A percentile compares a stretch with the other conserved stretches of the same genome.
Evolutionary conservation across 2,329 filamentous ascomycete genomes (phyloP).

Genomic region (Dactylellina parvicollis): DNA sequence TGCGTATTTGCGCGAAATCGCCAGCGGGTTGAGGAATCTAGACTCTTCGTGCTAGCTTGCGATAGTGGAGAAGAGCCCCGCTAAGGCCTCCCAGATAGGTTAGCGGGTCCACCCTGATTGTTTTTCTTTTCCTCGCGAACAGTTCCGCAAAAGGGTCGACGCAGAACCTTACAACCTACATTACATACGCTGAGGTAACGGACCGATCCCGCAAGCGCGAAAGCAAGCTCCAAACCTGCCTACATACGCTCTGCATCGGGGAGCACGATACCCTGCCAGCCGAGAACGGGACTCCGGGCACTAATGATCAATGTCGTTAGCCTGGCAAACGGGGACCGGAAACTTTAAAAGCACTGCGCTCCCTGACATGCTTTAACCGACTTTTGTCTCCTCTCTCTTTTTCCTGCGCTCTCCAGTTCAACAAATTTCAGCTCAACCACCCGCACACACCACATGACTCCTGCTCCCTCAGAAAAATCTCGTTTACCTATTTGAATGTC

Average conservation of each 20-base stretch:
- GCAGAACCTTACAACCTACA: not conserved
- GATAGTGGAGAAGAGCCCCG: constrained; percentile 4
- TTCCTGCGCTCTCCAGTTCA: too few relatives aligned
- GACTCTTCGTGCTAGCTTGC: constrained; percentile 1
- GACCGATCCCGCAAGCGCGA: constrained; percentile 52
- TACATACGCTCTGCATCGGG: constrained; percentile 19
- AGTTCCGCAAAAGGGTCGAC: constrained; percentile 6
- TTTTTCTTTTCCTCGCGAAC: constrained; percentile 14
- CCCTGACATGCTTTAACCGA: constrained; percentile 1
- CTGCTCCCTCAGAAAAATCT: too few relatives aligned
- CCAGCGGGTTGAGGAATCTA: constrained; percentile 1
- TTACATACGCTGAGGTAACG: constrained; percentile 25
- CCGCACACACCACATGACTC: too few relatives aligned
- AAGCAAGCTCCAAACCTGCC: constrained; percentile 1
- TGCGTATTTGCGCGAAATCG: too few relatives aligned
- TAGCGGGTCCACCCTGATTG: constrained; percentile 20
- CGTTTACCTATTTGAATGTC: too few relatives aligned
- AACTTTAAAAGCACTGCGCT: constrained; percentile 38
- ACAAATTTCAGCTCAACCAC: too few relatives aligned
- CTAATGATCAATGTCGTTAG: constrained; percentile 45
- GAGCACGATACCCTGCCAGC: constrained; percentile 18
- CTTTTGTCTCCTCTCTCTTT: not conserved
- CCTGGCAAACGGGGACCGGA: not conserved
- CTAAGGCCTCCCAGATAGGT: constrained; percentile 18
- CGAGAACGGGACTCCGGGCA: constrained; percentile 28